Base-by-base conservation (phyloP, 108 stramenopile genomes). In the Discostella pseudostelligera region DNA sequence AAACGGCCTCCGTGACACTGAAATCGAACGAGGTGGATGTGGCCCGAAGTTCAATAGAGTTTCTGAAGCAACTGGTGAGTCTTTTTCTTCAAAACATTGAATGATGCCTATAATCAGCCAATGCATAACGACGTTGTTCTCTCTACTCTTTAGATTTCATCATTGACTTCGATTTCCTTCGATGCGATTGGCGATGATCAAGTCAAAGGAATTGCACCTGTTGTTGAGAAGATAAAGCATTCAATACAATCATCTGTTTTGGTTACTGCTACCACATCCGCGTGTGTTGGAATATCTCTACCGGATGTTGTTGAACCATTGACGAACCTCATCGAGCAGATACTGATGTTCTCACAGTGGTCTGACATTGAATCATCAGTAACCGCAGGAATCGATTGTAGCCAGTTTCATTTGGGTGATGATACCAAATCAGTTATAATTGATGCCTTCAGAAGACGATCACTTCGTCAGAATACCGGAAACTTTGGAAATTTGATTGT, bases 351-450 rank as follows among this genome's bases (percentile, higher is more conserved):
- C 13, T 67, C 72, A 12, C 43, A 39, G 16, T 67, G 65, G 72
- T 28, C 40, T 8, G 72, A 73, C 8, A 57, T 67, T 7, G 72
- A 73, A 59, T 56, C 55, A 24, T 48, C 65, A 17, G 20, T 67
- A 13, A 40, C 44, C 59, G 45, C 66, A 13, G 57, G 37, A 26
- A 26, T 73, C 17, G 20, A 46, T 22, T 51, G 56, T 8, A 28
- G 48, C 37, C 65, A 60, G 39, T 73, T 73, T 20, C 44, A 67
- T 42, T 47, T 73, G 20, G 72, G 72, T 20, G 65, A 73, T 39
- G 72, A 67, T 39, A 44, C 46, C 28, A 73, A 40, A 42, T 20
- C 39, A 3, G 56, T 46, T 24, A 36, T 59, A 11, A 4, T 67
- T 19, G 65, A 59, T 16, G 25, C 37, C n/a, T 60, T 73, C n/a